Conservation (phyloP, 345 rosid species). For the Acer yangbiense region DNA sequence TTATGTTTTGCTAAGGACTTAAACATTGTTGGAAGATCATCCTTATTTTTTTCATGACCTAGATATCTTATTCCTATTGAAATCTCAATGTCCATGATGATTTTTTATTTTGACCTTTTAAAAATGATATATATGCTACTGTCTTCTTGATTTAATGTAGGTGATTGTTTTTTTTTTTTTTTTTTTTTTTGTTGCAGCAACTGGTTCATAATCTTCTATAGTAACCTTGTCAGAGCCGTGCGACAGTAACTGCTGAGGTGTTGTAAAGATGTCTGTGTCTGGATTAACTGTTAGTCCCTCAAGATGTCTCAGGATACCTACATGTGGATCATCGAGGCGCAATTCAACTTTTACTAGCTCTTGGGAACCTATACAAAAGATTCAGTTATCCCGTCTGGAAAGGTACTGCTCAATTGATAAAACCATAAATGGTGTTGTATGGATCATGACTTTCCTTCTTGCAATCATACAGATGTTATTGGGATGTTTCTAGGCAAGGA, state of each 20-base stretch:
- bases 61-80: not conserved
- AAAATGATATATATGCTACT: not conserved
- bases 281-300: constrained; percentile 64
- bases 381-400: constrained; percentile 23
- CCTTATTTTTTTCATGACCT: not conserved
- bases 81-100: not conserved
- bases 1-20: not conserved
- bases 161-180: not conserved
- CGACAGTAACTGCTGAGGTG: not conserved
- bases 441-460: constrained; percentile 6
- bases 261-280: constrained; percentile 54
- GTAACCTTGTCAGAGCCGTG: not conserved
- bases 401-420: constrained; percentile 43
- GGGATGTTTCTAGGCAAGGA: constrained; percentile 33
- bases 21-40: not conserved
- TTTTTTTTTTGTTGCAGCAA: constrained; percentile 4
- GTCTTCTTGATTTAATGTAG: not conserved
- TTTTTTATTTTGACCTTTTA: not conserved
- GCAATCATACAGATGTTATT: constrained; percentile 30
- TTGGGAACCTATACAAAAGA: constrained; percentile 27
- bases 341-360: constrained; percentile 34
- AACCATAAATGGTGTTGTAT: not conserved
- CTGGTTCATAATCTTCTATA: not conserved
- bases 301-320: constrained; percentile 45
- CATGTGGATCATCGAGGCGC: constrained; percentile 29